phyloP scores from a whole-genome alignment of 2,329 filamentous ascomycete genomes.

The Aspergillus sp. region DNA sequence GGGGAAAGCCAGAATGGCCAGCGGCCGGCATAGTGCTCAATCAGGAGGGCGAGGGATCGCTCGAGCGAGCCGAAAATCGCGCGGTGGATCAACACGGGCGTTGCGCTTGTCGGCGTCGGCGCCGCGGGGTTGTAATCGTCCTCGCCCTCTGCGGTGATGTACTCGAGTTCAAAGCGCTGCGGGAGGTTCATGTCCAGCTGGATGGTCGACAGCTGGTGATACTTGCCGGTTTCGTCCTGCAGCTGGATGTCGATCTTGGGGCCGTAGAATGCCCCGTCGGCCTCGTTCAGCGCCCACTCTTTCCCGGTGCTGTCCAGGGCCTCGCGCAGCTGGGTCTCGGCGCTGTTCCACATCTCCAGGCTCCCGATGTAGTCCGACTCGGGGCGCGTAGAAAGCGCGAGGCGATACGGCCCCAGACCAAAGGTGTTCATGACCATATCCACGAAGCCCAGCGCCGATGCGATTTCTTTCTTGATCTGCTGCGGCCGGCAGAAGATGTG shows the following conservation, averaged over 20 bases:
- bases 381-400: constrained; percentile 71
- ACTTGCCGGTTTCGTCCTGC: constrained; percentile 69
- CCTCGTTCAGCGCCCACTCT: constrained; percentile 65
- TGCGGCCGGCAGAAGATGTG: constrained; percentile 79
- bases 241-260: constrained; percentile 86
- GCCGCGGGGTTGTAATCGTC: constrained; percentile 31
- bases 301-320: constrained; percentile 56
- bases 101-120: constrained; percentile 49
- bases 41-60: constrained; percentile 72
- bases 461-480: constrained; percentile 67
- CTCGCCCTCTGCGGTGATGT: constrained; percentile 45
- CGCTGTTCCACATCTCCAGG: constrained; percentile 57
- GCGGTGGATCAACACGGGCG: constrained; percentile 73
- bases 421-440: constrained; percentile 62
- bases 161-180: constrained; percentile 68
- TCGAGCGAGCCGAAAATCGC: constrained; percentile 79
- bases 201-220: constrained; percentile 80
- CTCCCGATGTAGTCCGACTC: constrained; percentile 68
- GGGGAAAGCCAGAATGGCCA: constrained; percentile 89
- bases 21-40: constrained; percentile 69
- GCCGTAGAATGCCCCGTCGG: constrained; percentile 83
- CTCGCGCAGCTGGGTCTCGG: constrained; percentile 56
- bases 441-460: constrained; percentile 64
- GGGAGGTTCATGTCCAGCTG: constrained; percentile 87
- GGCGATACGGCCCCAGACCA: constrained; percentile 60